These are phyloP conservation scores for Pyrus betulifolia DNA, from an alignment of 306 rosid species.

Conservation along the genomic window DNA sequence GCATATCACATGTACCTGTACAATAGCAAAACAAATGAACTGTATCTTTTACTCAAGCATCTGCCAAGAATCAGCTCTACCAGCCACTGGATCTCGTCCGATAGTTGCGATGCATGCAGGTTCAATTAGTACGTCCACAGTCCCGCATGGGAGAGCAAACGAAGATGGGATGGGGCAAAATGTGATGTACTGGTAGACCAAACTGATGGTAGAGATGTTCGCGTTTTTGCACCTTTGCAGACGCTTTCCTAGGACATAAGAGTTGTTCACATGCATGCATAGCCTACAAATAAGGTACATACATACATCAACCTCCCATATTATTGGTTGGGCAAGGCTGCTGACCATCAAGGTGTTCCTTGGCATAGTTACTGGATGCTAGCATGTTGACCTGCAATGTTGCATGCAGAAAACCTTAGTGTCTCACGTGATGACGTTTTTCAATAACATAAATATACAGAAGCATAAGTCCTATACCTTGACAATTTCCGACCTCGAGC, in stretches of 20 bases:
- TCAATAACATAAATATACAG: not conserved
- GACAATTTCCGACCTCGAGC: constrained; percentile 69
- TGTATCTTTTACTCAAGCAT: not conserved
- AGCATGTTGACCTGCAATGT: constrained; percentile 56
- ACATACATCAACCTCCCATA: constrained; percentile 59
- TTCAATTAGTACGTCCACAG: not conserved
- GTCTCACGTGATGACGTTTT: not conserved
- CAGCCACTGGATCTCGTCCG: not conserved
- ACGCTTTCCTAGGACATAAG: not conserved
- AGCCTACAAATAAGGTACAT: not conserved
- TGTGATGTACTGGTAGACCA: not conserved
- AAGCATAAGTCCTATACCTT: constrained; percentile 34
- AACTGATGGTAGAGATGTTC: not conserved
- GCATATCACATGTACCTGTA: not conserved
- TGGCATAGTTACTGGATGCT: constrained; percentile 37
- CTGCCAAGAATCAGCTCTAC: not conserved
- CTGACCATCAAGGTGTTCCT: constrained; percentile 25
- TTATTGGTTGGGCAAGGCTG: constrained; percentile 33
- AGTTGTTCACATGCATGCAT: not conserved
- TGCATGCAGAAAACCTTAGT: not conserved
- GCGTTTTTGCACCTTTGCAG: not conserved
- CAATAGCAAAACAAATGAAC: not conserved
- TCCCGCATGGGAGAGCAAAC: not conserved
- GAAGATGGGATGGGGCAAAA: not conserved
- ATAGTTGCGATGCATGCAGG: not conserved